Conservation (phyloP, 108 stramenopile species). For the Stephanodiscus minutulus region DNA sequence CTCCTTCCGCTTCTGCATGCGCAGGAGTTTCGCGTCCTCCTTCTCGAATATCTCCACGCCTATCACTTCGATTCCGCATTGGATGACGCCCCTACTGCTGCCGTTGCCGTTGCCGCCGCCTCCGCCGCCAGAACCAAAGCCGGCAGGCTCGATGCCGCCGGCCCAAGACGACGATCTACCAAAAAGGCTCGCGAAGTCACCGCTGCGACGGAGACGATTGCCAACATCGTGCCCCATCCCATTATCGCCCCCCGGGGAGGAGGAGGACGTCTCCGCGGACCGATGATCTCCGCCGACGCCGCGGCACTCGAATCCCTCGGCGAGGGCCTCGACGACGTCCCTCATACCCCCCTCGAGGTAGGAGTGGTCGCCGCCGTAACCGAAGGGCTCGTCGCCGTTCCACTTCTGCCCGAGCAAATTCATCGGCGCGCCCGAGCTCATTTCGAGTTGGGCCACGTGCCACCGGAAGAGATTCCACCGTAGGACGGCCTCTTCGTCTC, state of each 20-base stretch:
- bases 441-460: constrained; percentile 91
- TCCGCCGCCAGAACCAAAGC: neutral
- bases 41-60: constrained; percentile 45
- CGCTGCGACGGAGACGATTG: constrained; percentile 28
- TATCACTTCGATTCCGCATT: constrained; percentile 53
- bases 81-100: constrained; percentile 30
- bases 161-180: neutral
- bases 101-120: neutral
- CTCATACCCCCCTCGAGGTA: constrained; percentile 79
- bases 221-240: neutral
- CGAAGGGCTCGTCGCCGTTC: constrained; percentile 94
- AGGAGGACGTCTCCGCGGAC: neutral
- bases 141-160: neutral
- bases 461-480: constrained; percentile 72
- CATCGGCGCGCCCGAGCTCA: constrained; percentile 84
- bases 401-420: constrained; percentile 74
- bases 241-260: too few species aligned
- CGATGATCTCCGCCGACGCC: constrained; percentile 40
- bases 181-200: constrained; percentile 36
- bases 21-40: constrained; percentile 35
- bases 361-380: constrained; percentile 92
- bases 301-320: constrained; percentile 76
- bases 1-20: constrained; percentile 1
- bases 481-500: constrained; percentile 25
- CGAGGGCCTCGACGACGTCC: constrained; percentile 68